phyloP scores from a whole-genome alignment of 176 grass and related monocot genomes.

The Zea luxurians region DNA sequence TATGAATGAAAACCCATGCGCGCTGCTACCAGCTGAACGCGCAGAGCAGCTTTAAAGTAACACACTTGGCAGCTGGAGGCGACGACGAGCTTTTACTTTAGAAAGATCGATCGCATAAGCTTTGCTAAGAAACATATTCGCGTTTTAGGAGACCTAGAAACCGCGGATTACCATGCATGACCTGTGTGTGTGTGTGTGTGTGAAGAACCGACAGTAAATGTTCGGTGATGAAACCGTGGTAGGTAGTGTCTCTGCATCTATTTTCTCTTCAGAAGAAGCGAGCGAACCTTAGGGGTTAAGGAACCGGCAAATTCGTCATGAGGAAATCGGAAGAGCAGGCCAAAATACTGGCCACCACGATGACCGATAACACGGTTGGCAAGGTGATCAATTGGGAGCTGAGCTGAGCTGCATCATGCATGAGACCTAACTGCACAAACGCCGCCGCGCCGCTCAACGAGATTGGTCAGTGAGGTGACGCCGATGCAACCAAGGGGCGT shows the following conservation, averaged over 20 bases:
- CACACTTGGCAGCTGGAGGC: too few species aligned
- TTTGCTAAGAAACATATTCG: slow-evolving; percentile 21
- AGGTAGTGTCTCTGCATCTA: not conserved
- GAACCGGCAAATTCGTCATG: not conserved
- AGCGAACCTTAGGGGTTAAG: slow-evolving; percentile 27
- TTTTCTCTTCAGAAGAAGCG: not conserved
- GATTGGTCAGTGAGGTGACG: not conserved
- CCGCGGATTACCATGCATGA: too few species aligned
- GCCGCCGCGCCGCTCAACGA: not conserved
- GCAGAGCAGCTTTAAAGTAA: too few species aligned
- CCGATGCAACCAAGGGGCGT: slow-evolving; percentile 16
- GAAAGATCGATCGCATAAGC: too few species aligned
- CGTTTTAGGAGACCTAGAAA: slow-evolving; percentile 2
- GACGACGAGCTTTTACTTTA: too few species aligned
- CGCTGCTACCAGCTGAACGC: not conserved
- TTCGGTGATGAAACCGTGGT: not conserved
- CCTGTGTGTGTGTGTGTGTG: too few species aligned
- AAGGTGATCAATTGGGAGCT: not conserved
- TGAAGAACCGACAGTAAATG: not conserved
- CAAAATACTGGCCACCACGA: too few species aligned
- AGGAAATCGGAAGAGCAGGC: too few species aligned
- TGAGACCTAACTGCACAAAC: not conserved
- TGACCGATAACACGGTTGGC: not conserved
- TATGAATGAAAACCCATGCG: not conserved
- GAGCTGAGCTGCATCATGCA: not conserved